A percentile compares a stretch with the other conserved stretches of the same genome.
These are phyloP conservation scores for Chlorella sp. DNA, from an alignment of 139 green algal species.

Conservation along the genomic window DNA sequence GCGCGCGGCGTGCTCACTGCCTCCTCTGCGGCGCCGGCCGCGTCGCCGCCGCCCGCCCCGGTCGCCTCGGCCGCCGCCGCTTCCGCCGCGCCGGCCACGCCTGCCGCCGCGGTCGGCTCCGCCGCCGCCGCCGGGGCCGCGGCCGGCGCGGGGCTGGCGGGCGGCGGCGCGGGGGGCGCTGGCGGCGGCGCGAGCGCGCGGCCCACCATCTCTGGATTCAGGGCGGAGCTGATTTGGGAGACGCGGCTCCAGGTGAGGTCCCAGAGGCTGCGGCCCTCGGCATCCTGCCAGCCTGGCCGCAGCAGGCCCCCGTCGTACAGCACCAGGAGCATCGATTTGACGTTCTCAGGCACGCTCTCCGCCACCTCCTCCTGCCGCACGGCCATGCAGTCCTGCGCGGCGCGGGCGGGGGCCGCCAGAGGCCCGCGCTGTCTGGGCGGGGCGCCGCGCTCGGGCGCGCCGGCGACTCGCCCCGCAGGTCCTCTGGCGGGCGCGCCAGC, in stretches of 20 bases:
- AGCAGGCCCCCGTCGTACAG: slow-evolving; percentile 42
- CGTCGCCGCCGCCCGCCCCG: neutral
- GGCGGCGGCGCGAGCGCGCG: slow-evolving; percentile 1
- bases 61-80: neutral
- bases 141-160: neutral
- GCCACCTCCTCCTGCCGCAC: slow-evolving; percentile 65
- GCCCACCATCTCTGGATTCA: slow-evolving; percentile 56
- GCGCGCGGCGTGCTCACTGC: too few relatives aligned
- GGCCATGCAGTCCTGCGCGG: slow-evolving; percentile 53
- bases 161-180: neutral
- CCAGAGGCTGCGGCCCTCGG: slow-evolving; percentile 66
- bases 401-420: too few relatives aligned
- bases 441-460: too few relatives aligned
- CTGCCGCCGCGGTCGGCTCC: neutral
- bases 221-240: slow-evolving; percentile 52
- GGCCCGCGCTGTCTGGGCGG: too few relatives aligned
- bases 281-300: slow-evolving; percentile 24
- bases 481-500: too few relatives aligned
- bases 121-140: neutral
- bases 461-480: too few relatives aligned
- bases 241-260: slow-evolving; percentile 73
- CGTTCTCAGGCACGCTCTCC: slow-evolving; percentile 87
- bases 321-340: slow-evolving; percentile 97
- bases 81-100: neutral
- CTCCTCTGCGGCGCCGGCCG: neutral